Percentiles rank a stretch among this genome's conserved stretches.
Conservation (phyloP, 2,329 filamentous ascomycete species). For the Chrysosporium keratinophilum region DNA sequence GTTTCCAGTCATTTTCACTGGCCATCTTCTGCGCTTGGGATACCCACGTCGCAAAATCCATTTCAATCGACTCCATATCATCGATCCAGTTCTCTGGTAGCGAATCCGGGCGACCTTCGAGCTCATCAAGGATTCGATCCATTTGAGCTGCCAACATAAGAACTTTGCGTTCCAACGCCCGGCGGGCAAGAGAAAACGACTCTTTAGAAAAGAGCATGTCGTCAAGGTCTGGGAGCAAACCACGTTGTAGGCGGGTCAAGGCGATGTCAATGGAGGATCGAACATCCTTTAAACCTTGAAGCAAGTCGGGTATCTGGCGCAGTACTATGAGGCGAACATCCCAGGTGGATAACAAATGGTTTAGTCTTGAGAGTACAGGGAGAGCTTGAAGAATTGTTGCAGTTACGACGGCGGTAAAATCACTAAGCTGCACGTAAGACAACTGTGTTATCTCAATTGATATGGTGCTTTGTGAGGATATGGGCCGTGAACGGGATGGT, state of each 20-base stretch:
- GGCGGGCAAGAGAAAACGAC: conserved; percentile 35
- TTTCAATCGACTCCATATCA: conserved; percentile 68
- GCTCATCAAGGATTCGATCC: conserved; percentile 73
- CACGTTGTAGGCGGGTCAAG: conserved; percentile 22
- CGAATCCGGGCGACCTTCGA: conserved; percentile 75
- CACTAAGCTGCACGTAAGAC: conserved; percentile 64
- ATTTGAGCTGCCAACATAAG: conserved; percentile 59
- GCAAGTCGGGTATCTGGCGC: conserved; percentile 58
- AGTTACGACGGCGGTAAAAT: conserved; percentile 81
- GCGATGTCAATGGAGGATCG: conserved; percentile 29
- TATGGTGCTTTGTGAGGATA: conserved; percentile 35
- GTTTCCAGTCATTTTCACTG: conserved; percentile 51
- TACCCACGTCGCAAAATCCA: conserved; percentile 69
- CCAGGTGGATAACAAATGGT: conserved; percentile 67
- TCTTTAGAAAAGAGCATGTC: conserved; percentile 25
- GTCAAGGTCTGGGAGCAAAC: conserved; percentile 21
- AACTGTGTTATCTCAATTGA: conserved; percentile 30
- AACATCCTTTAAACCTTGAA: conserved; percentile 49
- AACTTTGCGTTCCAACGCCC: conserved; percentile 59
- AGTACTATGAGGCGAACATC: conserved; percentile 64
- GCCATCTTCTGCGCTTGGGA: conserved; percentile 64
- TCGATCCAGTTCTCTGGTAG: conserved; percentile 83
- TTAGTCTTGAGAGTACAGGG: conserved; percentile 66
- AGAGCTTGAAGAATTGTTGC: conserved; percentile 83
- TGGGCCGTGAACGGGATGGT: conserved; percentile 48